Evolutionary conservation across 2,329 filamentous ascomycete genomes (phyloP), one percentile per base, ranked within the genome.

Genomic region (Aureobasidium sp.): DNA sequence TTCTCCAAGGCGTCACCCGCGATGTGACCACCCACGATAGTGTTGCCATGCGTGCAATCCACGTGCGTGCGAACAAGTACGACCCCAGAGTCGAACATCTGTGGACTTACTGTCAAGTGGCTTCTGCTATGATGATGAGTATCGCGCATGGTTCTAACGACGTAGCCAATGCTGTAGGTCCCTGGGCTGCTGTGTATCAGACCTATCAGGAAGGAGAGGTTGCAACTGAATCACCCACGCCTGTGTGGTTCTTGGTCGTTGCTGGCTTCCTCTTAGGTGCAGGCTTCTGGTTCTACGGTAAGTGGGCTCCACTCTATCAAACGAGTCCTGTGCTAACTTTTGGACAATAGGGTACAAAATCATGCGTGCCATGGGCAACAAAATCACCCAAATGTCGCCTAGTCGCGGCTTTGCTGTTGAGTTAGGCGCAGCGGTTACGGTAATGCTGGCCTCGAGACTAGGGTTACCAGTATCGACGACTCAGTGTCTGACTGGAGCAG

Each of bases 61-160:
- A 86, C 68, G 81, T 81, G 13, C 78, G 77, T 27, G 83, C 81
- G 2, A 73, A 78, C 30, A 83, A 86, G 69, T 87, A 81, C 72
- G 79, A 85, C 67, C 86, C 87, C 72, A 79, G 81, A 64, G 77
- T 80, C 65, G 84, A 87, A 71, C 83, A 82, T 74, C 78, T 81
- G 11, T 88, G 86, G 76, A 86, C 84, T 3, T 88, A 86, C 67
- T 78, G 87, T 66, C 85, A 87, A 71, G 70, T 88, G 63, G 71
- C 47, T 32, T 49, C 47, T 6, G 47, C 47, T 6, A 49, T 49
- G 47, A 49, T 49, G 47, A 34, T 49, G 29, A 32, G 47, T 87
- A 62, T 90, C 67, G 86, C 86, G 0, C 87, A 88, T 73, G 86
- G 86, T 25, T 83, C 84, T 65, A 88, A 88, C 71, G 86, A 88